Conservation (phyloP, 176 grass and related monocot genomes). For the Musa acuminata region DNA sequence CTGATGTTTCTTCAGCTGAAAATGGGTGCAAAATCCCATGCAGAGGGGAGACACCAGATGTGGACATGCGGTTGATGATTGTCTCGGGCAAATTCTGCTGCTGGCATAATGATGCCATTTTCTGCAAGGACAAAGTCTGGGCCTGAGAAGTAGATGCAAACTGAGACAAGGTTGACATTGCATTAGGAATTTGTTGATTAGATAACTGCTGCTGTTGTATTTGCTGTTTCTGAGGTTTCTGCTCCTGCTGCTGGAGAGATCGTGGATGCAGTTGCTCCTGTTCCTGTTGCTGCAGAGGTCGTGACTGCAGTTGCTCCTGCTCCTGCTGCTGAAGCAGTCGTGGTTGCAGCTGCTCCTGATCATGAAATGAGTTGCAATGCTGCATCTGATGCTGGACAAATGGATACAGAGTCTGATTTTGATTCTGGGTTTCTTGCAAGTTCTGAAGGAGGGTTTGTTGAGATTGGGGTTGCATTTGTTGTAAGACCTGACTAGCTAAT, state of each 20-base stretch:
- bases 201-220: constrained; percentile 40
- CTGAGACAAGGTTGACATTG: constrained; percentile 38
- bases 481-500: constrained; percentile 51
- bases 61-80: constrained; percentile 27
- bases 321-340: constrained; percentile 28
- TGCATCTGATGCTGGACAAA: constrained; percentile 62
- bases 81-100: constrained; percentile 42
- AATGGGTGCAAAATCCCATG: constrained; percentile 57
- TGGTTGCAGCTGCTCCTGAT: constrained; percentile 24
- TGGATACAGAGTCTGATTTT: constrained; percentile 28
- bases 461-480: constrained; percentile 64
- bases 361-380: constrained; percentile 35
- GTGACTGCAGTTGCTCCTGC: neutral
- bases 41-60: constrained; percentile 36
- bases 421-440: constrained; percentile 44
- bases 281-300: constrained; percentile 24
- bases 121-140: constrained; percentile 33
- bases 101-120: constrained; percentile 35
- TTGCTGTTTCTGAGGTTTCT: constrained; percentile 7
- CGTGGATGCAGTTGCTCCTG: constrained; percentile 25
- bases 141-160: constrained; percentile 32
- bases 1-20: constrained; percentile 49
- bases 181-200: constrained; percentile 43
- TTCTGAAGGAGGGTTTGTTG: constrained; percentile 48
- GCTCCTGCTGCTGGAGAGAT: constrained; percentile 26